These are phyloP conservation scores for Magnolia officinalis DNA, from an alignment of 164 flowering plant genomes.

Conservation along the genomic window DNA sequence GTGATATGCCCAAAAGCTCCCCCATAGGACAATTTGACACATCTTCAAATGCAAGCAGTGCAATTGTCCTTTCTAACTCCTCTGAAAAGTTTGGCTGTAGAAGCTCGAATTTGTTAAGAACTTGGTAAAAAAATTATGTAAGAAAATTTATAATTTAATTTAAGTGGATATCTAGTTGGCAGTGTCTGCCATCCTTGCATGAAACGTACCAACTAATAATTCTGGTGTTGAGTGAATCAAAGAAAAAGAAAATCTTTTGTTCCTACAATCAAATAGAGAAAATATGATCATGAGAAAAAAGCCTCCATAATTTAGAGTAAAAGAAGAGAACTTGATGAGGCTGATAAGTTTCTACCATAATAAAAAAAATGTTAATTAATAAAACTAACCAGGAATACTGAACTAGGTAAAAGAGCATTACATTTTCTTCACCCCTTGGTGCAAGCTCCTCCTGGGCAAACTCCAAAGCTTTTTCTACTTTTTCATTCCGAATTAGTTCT, in stretches of 20 bases:
- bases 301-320: not conserved
- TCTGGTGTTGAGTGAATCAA: not conserved
- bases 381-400: not conserved
- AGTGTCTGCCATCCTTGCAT: too few species aligned
- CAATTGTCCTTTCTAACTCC: conserved; percentile 91
- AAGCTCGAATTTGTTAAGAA: not conserved
- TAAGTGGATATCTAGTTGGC: not conserved
- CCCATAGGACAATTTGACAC: conserved; percentile 78
- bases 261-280: not conserved
- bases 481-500: conserved; percentile 83
- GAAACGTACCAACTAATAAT: too few species aligned
- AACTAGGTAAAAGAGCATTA: conserved; percentile 19
- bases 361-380: not conserved
- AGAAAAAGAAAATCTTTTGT: not conserved
- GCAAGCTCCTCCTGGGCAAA: conserved; percentile 99
- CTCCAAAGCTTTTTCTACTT: conserved; percentile 81
- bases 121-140: not conserved
- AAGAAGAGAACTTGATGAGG: not conserved
- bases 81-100: conserved; percentile 85
- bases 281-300: not conserved
- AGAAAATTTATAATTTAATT: too few species aligned
- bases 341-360: not conserved
- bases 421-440: conserved; percentile 98
- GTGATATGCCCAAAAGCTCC: conserved; percentile 85
- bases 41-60: conserved; percentile 90